Conservation (phyloP, 345 rosid genomes). For the Cardamine chenopodiifolia region DNA sequence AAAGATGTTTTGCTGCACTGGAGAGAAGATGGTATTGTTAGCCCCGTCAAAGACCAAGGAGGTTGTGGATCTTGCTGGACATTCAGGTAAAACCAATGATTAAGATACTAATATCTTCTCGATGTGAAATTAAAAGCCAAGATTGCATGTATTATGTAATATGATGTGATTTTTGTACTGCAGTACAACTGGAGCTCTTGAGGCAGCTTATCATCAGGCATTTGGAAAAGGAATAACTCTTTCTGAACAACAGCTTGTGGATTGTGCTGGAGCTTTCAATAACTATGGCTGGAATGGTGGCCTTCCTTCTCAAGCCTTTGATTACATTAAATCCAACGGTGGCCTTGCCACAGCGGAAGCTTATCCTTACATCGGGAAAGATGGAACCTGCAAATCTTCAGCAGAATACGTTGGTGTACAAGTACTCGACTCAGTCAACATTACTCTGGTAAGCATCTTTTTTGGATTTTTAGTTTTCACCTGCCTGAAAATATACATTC, state of each 20-base stretch:
- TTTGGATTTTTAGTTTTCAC: not conserved
- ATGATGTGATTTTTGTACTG: conserved; percentile 8
- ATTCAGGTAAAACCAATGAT: conserved; percentile 63
- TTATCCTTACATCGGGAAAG: conserved; percentile 73
- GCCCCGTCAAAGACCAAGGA: conserved; percentile 91
- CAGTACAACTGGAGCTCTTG: conserved; percentile 98
- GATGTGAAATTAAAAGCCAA: not conserved
- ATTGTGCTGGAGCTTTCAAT: conserved; percentile 88
- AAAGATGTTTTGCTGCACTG: conserved; percentile 41
- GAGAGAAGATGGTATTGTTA: conserved; percentile 83
- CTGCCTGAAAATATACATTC: not conserved
- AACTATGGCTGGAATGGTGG: conserved; percentile 94
- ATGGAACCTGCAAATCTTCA: conserved; percentile 76
- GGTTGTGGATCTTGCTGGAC: conserved; percentile 99
- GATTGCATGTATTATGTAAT: conserved; percentile 2
- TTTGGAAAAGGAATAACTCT: conserved; percentile 77
- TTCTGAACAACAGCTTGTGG: conserved; percentile 98
- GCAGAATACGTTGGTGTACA: conserved; percentile 72
- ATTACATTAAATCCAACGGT: conserved; percentile 86
- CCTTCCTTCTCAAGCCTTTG: conserved; percentile 97
- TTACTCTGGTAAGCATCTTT: conserved; percentile 67
- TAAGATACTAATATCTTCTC: not conserved
- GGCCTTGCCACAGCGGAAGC: conserved; percentile 95
- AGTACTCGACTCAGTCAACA: conserved; percentile 75
- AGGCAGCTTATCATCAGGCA: conserved; percentile 97